phyloP scores from a whole-genome alignment of 306 rosid species.

The Trifolium subterraneum region DNA sequence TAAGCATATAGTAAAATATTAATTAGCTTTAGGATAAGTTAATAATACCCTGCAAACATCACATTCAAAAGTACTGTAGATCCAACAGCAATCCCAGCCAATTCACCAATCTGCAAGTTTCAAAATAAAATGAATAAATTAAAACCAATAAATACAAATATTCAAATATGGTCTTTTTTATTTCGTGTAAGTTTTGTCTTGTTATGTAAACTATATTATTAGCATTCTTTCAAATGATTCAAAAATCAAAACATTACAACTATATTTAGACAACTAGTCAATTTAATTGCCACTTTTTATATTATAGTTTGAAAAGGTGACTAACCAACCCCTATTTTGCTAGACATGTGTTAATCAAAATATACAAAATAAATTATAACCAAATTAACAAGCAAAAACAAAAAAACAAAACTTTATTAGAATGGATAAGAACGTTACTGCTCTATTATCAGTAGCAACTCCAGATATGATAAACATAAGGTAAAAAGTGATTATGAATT shows the following conservation, averaged over 20 bases:
- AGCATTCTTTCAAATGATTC: conserved; percentile 30
- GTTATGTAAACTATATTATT: conserved; percentile 11
- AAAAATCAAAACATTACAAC: conserved; percentile 28
- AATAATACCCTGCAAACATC: conserved; percentile 85
- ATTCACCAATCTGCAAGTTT: conserved; percentile 75
- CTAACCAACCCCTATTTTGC: conserved; percentile 13
- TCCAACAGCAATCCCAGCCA: conserved; percentile 88
- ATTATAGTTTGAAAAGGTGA: conserved; percentile 20
- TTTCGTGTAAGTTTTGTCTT: conserved; percentile 20
- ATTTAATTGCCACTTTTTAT: conserved; percentile 22
- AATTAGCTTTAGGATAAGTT: conserved; percentile 4
- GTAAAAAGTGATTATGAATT: conserved; percentile 84
- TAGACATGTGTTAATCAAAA: conserved; percentile 4
- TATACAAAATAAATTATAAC: neutral
- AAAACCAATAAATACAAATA: neutral
- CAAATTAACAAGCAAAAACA: conserved; percentile 9
- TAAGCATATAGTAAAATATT: neutral
- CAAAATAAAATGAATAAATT: conserved; percentile 1
- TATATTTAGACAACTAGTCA: conserved; percentile 41
- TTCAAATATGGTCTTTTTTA: conserved; percentile 10
- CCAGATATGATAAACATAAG: conserved; percentile 89
- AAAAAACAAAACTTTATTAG: neutral
- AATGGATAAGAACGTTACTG: conserved; percentile 48
- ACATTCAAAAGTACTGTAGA: conserved; percentile 77
- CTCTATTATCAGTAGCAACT: conserved; percentile 82